Percentiles rank a stretch among this genome's conserved stretches.
Conservation (phyloP, 768 basidiomycete species). For the Boletus fagicola region DNA sequence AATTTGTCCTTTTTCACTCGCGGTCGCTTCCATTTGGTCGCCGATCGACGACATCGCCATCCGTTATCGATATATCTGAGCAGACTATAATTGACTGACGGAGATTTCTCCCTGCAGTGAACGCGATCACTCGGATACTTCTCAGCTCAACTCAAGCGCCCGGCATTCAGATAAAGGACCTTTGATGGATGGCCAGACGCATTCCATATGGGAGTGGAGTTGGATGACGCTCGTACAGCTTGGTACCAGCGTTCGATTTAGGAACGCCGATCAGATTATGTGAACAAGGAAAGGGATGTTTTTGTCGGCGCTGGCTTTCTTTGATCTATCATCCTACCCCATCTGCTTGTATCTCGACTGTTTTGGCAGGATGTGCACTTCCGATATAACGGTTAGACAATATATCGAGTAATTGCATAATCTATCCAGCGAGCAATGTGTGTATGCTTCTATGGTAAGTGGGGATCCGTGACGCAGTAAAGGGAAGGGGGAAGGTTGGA, state of each 20-base stretch:
- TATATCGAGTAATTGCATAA: conserved; percentile 2
- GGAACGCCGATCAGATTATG: conserved; percentile 25
- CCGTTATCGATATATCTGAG: background rate
- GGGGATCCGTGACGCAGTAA: background rate
- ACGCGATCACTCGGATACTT: conserved; percentile 74
- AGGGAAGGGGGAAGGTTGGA: too few relatives aligned
- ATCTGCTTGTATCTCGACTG: background rate
- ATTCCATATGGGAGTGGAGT: conserved; percentile 1
- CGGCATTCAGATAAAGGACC: conserved; percentile 84
- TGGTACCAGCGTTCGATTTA: conserved; percentile 21
- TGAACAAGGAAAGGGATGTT: background rate
- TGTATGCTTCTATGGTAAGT: background rate
- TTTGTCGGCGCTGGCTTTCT: conserved; percentile 2
- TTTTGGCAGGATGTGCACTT: background rate
- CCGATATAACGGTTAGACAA: background rate
- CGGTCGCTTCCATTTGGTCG: conserved; percentile 6
- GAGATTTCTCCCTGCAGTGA: conserved; percentile 43
- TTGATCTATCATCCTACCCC: conserved; percentile 1
- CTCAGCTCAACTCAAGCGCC: conserved; percentile 86
- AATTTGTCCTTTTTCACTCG: conserved; percentile 3
- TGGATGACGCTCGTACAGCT: conserved; percentile 20
- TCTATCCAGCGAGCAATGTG: background rate
- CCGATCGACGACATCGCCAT: conserved; percentile 14
- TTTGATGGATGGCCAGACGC: conserved; percentile 35
- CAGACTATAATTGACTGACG: conserved; percentile 13